A percentile compares a stretch with the other conserved stretches of the same genome.
Evolutionary conservation across 305 asterid species (phyloP).

Genomic region (Fraxinus baroniana): DNA sequence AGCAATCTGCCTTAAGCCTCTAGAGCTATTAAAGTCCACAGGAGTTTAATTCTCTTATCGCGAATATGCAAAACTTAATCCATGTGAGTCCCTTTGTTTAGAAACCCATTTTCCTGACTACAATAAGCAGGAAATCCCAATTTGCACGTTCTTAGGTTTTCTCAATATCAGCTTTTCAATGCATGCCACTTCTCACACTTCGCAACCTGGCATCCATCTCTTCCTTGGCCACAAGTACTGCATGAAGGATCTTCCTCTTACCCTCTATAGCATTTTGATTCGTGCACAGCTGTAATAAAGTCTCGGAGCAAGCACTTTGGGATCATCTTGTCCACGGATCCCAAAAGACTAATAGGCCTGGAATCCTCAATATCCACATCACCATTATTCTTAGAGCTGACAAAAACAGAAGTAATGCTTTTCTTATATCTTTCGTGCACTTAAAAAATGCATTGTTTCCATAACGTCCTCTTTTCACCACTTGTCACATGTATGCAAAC

Average conservation of each 20-base stretch:
- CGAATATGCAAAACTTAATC: neutral
- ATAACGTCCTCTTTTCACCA: neutral
- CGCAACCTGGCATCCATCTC: neutral
- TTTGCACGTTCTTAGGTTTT: neutral
- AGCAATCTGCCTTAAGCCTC: neutral
- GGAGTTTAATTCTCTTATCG: neutral
- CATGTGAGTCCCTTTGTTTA: neutral
- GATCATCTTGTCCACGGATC: neutral
- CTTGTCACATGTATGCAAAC: neutral
- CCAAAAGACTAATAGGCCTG: neutral
- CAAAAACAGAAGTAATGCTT: neutral
- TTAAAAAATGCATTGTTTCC: neutral
- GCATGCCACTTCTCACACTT: neutral
- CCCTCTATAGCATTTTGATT: neutral
- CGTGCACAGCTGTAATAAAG: neutral
- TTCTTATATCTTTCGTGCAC: neutral
- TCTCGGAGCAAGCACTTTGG: neutral
- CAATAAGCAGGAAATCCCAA: neutral
- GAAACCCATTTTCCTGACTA: neutral
- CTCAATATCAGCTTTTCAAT: neutral
- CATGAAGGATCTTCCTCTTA: neutral
- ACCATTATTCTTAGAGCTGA: neutral
- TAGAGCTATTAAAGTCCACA: neutral
- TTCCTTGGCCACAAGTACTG: neutral
- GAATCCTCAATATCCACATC: neutral